Percentiles rank a stretch among this genome's conserved stretches.
Evolutionary conservation across 1,284 basidiomycete species (phyloP).

Genomic region (Rhodotorula sp.): DNA sequence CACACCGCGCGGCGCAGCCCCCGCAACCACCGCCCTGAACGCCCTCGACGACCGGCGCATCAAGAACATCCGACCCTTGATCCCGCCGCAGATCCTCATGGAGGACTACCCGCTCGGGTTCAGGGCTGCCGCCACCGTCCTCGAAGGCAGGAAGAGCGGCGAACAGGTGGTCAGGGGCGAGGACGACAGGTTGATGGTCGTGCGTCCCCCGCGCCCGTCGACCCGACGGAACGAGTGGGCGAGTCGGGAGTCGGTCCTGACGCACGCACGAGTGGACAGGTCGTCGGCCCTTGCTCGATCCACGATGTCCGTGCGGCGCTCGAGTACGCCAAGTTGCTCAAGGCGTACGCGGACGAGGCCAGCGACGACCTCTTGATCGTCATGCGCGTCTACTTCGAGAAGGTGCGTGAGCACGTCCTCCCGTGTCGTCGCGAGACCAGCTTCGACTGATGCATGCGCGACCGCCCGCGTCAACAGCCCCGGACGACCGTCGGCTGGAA

Average conservation of each 20-base stretch:
- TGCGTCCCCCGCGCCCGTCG: slow-evolving; percentile 68
- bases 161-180: slow-evolving; percentile 77
- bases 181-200: slow-evolving; percentile 84
- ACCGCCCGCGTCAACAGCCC: slow-evolving; percentile 51
- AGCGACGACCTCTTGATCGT: slow-evolving; percentile 87
- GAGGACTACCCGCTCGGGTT: slow-evolving; percentile 71
- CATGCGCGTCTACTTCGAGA: slow-evolving; percentile 96
- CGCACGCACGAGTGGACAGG: slow-evolving; percentile 9
- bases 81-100: slow-evolving; percentile 72
- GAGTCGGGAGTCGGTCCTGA: too few relatives aligned
- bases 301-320: slow-evolving; percentile 80
- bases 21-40: slow-evolving; percentile 20
- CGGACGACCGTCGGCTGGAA: slow-evolving; percentile 98
- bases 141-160: slow-evolving; percentile 74
- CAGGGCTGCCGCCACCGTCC: slow-evolving; percentile 67
- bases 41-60: slow-evolving; percentile 78
- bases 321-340: slow-evolving; percentile 73
- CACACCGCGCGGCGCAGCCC: background rate
- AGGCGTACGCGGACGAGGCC: slow-evolving; percentile 73
- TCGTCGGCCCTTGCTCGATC: slow-evolving; percentile 80
- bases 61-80: slow-evolving; percentile 61
- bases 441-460: too few relatives aligned
- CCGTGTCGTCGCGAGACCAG: too few relatives aligned
- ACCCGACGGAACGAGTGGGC: too few relatives aligned
- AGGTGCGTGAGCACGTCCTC: slow-evolving; percentile 49